These are phyloP conservation scores for Colletotrichum noveboracense DNA, from an alignment of 2,329 filamentous ascomycete species.

Conservation along the genomic window DNA sequence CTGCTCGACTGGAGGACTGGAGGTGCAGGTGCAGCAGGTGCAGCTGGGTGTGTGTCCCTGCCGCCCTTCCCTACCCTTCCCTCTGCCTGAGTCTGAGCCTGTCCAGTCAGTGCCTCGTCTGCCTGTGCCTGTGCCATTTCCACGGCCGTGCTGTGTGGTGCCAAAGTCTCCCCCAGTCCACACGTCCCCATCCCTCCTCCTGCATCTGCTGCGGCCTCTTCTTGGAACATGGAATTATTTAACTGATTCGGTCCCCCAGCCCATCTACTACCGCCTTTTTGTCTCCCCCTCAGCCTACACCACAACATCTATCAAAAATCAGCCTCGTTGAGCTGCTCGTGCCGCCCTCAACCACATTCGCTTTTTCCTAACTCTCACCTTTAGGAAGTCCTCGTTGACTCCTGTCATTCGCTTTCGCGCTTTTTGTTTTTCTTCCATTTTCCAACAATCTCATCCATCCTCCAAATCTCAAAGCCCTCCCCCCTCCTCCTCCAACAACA, in stretches of 20 bases:
- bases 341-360: conserved; percentile 45
- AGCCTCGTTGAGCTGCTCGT: conserved; percentile 22
- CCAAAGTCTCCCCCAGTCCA: neutral
- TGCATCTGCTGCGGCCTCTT: conserved; percentile 5
- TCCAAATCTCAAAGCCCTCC: conserved; percentile 8
- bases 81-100: neutral
- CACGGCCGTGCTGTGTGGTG: neutral
- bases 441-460: conserved; percentile 27
- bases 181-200: neutral
- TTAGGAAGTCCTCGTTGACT: conserved; percentile 77
- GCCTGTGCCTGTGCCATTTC: conserved; percentile 3
- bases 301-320: conserved; percentile 14
- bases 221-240: conserved; percentile 17
- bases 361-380: conserved; percentile 47
- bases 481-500: conserved; percentile 22
- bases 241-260: conserved; percentile 34
- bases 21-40: neutral
- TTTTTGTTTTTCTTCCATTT: conserved; percentile 49
- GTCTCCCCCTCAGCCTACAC: conserved; percentile 35
- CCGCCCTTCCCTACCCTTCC: neutral
- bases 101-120: neutral
- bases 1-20: neutral
- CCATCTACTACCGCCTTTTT: conserved; percentile 38
- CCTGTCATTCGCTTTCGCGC: conserved; percentile 75
- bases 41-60: neutral